A percentile compares a stretch with the other conserved stretches of the same genome.
Evolutionary conservation across 495 filamentous ascomycete genomes (phyloP).

Genomic region (Elasticomyces elasticus): DNA sequence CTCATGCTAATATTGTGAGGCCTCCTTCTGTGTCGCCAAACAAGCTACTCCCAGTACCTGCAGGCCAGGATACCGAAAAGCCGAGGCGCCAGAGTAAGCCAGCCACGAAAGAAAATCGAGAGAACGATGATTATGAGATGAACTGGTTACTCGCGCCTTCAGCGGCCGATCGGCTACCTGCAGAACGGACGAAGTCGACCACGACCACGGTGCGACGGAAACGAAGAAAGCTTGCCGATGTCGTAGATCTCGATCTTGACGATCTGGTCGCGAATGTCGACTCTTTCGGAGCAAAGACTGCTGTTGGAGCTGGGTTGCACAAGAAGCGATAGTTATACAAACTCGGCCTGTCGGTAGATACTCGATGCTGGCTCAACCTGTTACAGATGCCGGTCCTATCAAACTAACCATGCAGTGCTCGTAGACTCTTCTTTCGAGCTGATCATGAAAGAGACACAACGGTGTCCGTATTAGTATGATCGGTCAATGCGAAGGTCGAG

Average conservation of each 20-base stretch:
- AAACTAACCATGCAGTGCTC: too few species aligned
- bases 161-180: neutral
- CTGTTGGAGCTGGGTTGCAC: neutral
- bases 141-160: neutral
- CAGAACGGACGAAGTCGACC: neutral
- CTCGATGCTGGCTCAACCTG: too few species aligned
- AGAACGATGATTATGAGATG: too few species aligned
- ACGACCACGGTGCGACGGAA: neutral
- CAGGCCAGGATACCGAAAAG: neutral
- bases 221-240: neutral
- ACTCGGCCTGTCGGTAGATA: neutral
- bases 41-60: too few species aligned
- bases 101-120: too few species aligned
- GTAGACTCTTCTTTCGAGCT: too few species aligned
- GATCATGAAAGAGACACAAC: too few species aligned
- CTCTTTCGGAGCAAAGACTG: neutral
- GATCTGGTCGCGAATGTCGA: slow-evolving; percentile 18
- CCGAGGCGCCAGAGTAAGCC: too few species aligned
- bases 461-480: too few species aligned
- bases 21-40: neutral
- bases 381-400: too few species aligned
- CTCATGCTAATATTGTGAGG: neutral
- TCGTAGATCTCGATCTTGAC: slow-evolving; percentile 17
- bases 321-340: neutral
- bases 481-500: too few species aligned